Percentiles rank a stretch among this genome's conserved stretches.
phyloP scores from a whole-genome alignment of 805 yeast species.

The Wickerhamiella azyma region DNA sequence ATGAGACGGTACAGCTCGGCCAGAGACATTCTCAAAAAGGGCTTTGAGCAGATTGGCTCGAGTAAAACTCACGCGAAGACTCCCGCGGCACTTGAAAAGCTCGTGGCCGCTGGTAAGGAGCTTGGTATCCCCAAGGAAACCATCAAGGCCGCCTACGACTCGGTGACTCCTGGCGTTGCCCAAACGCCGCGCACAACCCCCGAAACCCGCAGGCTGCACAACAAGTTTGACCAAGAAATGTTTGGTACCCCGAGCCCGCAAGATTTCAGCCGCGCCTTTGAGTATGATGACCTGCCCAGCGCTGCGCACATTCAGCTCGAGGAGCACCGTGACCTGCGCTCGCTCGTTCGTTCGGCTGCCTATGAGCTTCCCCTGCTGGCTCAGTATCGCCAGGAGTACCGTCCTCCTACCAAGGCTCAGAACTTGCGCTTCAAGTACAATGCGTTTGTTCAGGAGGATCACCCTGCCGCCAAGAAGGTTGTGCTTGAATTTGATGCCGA shows the following conservation, averaged over 20 bases:
- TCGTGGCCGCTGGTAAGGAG: constrained; percentile 22
- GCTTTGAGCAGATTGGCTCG: constrained; percentile 23
- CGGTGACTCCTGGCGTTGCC: constrained; percentile 16
- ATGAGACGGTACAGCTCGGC: constrained; percentile 12
- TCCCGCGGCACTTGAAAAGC: constrained; percentile 19
- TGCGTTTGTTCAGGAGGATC: constrained; percentile 57
- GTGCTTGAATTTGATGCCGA: constrained; percentile 39
- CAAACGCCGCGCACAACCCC: neutral
- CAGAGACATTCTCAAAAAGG: constrained; percentile 20
- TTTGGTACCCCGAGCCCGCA: constrained; percentile 19
- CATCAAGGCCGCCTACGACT: constrained; percentile 19
- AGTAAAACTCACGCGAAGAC: constrained; percentile 18
- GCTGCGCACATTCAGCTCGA: constrained; percentile 58
- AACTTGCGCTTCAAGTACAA: constrained; percentile 52
- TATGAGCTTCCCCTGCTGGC: constrained; percentile 81
- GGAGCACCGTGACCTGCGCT: constrained; percentile 61
- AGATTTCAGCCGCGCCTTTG: constrained; percentile 25
- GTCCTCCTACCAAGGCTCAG: constrained; percentile 27
- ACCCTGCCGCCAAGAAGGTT: constrained; percentile 61
- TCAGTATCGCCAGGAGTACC: constrained; percentile 58
- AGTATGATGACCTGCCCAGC: constrained; percentile 53
- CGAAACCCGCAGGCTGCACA: constrained; percentile 10
- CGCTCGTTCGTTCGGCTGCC: constrained; percentile 71
- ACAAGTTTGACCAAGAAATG: constrained; percentile 17
- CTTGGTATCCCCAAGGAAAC: constrained; percentile 21